Conservation (phyloP, 176 grass and related monocot species). For the Areca catechu region DNA sequence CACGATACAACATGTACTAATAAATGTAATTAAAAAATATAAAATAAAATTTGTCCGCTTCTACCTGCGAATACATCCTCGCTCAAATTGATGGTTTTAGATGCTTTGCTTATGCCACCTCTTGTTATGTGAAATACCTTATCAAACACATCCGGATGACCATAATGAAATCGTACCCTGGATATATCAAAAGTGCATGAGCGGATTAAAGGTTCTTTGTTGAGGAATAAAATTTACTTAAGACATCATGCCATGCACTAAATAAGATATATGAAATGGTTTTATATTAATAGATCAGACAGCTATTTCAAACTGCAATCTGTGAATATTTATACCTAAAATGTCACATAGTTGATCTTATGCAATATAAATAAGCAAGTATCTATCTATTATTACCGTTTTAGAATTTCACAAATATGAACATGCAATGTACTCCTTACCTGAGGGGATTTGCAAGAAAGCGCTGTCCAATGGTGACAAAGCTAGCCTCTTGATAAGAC, state of each 20-base stretch:
- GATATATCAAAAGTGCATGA: constrained; percentile 2
- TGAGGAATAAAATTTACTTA: no score
- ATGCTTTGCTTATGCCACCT: constrained; percentile 96
- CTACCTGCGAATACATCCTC: constrained; percentile 95
- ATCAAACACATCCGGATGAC: constrained; percentile 92
- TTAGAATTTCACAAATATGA: constrained; percentile 6
- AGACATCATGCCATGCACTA: no score
- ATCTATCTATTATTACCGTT: no score
- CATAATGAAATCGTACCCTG: constrained; percentile 97
- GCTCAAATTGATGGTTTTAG: constrained; percentile 96
- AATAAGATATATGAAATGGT: no score
- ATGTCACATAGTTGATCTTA: no score
- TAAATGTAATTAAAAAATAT: neutral
- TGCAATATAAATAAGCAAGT: no score
- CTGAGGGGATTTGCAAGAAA: constrained; percentile 94
- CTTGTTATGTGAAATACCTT: constrained; percentile 83
- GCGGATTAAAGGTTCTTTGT: no score
- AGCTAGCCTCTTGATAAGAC: constrained; percentile 99
- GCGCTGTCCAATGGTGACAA: constrained; percentile 96
- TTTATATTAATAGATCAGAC: no score
- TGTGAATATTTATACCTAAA: no score
- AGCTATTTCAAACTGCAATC: no score
- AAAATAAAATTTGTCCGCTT: constrained; percentile 3
- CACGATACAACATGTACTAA: neutral
- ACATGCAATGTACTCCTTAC: constrained; percentile 26